A percentile compares a stretch with the other conserved stretches of the same genome.
phyloP scores from a whole-genome alignment of 2,329 filamentous ascomycete species.

The Tothia fuscella region DNA sequence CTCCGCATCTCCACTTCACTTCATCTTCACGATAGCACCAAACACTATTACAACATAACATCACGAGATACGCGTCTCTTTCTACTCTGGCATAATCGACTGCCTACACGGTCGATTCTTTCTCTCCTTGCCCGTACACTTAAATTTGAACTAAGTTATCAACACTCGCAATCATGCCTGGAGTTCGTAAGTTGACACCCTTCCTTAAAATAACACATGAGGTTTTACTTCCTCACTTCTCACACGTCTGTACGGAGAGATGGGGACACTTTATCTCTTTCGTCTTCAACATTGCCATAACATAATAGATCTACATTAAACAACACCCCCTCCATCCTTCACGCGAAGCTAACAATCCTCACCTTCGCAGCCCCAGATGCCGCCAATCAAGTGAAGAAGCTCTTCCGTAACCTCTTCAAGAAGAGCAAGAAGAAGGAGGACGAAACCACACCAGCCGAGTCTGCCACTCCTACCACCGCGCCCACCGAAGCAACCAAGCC shows the following conservation, averaged over 20 bases:
- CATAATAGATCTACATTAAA: neutral
- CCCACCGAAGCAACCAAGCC: constrained; percentile 7
- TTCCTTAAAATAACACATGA: neutral
- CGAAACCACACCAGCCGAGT: neutral
- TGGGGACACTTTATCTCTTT: too few relatives aligned
- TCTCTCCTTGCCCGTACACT: too few relatives aligned
- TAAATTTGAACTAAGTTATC: too few relatives aligned
- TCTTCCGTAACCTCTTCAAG: constrained; percentile 6
- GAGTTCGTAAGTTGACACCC: constrained; percentile 7
- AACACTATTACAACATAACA: too few relatives aligned
- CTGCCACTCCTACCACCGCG: neutral
- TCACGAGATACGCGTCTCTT: too few relatives aligned
- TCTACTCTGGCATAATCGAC: too few relatives aligned
- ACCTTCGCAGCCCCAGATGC: constrained; percentile 3
- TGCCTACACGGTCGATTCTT: too few relatives aligned
- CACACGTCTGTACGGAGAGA: too few relatives aligned
- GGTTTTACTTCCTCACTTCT: too few relatives aligned
- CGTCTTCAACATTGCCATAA: too few relatives aligned
- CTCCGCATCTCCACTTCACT: too few relatives aligned
- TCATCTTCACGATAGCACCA: too few relatives aligned
- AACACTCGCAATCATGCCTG: constrained; percentile 3
- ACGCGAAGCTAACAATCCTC: constrained; percentile 2
- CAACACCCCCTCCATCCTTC: neutral
- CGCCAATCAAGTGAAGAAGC: constrained; percentile 5
- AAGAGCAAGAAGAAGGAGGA: constrained; percentile 8